Base-by-base conservation (phyloP, 495 filamentous ascomycete species). In the Penicillium turbatum region DNA sequence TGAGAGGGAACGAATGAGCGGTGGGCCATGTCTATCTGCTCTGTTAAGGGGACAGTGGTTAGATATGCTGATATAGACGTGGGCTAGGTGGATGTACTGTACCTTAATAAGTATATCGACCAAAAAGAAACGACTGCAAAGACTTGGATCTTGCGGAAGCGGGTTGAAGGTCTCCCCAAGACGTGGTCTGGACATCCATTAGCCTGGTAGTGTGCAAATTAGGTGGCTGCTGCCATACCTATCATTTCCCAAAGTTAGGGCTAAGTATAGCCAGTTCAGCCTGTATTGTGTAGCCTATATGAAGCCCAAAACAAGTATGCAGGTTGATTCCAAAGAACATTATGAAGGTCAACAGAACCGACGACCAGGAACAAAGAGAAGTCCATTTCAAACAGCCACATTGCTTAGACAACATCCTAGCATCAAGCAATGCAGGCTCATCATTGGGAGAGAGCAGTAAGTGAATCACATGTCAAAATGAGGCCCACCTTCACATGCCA, bases 141-240 rank as follows among this genome's bases (percentile, higher is more conserved):
- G 56, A 98, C 91, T 68, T 98, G 92, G 21, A 95, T 85, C 63
- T 95, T 90, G 53, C 93, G 86, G 63, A 93, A 96, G 71, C 88
- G 84, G 54, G 87, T 85, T 7, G 91, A 96, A 31, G 93, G 93
- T 56, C 88, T 82, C 53, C 93, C 93, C 34, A 98, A 80, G 49
- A 97, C 84, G 74, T 98, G 93, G 66, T 98, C 93, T 86, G 45
- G 9, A 8, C 10, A 17, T 42, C 24, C 19, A 15, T 37, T 41
- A 29, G 24, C 10, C 8, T 43, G 11, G 21, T 50, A 10, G 16
- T 3, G 0, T 15, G 3, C 24, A 21, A 12, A 34, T 37, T 17
- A 12, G 9, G 10, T 17, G 26, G 12, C 6, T 15, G 11, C 13
- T 36, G 13, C 35, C 35, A 31, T 64, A 72, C 70, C 70, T 67